phyloP scores from a whole-genome alignment of 345 rosid species.

The Turnera subulata region DNA sequence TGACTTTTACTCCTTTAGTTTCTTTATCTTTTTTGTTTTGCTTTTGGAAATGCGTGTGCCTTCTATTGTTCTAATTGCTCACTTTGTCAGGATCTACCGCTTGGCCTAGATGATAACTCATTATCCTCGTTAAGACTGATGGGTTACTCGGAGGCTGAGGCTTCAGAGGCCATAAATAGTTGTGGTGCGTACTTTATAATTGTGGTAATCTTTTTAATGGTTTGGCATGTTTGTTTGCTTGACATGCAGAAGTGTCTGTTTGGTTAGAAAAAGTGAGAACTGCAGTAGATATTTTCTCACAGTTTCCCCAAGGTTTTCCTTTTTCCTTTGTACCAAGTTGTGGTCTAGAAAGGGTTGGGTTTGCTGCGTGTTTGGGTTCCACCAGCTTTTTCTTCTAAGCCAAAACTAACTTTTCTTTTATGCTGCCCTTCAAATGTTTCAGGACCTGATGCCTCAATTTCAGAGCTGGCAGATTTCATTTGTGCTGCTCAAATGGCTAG shows the following conservation, averaged over 20 bases:
- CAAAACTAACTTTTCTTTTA: too few species aligned
- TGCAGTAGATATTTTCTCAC: too few species aligned
- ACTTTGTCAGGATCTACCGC: slow-evolving; percentile 3
- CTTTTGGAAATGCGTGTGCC: neutral
- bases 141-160: slow-evolving; percentile 71
- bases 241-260: slow-evolving; percentile 2
- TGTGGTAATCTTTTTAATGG: too few species aligned
- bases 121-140: slow-evolving; percentile 44
- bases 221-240: slow-evolving; percentile 10
- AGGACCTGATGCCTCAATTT: slow-evolving; percentile 58
- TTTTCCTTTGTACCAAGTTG: too few species aligned
- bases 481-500: slow-evolving; percentile 76
- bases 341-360: neutral
- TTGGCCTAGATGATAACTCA: slow-evolving; percentile 30
- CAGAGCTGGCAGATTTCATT: slow-evolving; percentile 69
- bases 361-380: neutral
- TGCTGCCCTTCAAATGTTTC: slow-evolving; percentile 16
- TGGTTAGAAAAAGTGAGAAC: too few species aligned
- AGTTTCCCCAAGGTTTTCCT: too few species aligned
- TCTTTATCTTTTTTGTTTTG: neutral
- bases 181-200: slow-evolving; percentile 57
- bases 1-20: too few species aligned
- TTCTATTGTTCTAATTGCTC: too few species aligned
- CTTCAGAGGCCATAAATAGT: slow-evolving; percentile 70
- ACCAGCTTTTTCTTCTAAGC: too few species aligned